Conservation (phyloP, 148 eudicot species). For the Camellia lanceoleosa region DNA sequence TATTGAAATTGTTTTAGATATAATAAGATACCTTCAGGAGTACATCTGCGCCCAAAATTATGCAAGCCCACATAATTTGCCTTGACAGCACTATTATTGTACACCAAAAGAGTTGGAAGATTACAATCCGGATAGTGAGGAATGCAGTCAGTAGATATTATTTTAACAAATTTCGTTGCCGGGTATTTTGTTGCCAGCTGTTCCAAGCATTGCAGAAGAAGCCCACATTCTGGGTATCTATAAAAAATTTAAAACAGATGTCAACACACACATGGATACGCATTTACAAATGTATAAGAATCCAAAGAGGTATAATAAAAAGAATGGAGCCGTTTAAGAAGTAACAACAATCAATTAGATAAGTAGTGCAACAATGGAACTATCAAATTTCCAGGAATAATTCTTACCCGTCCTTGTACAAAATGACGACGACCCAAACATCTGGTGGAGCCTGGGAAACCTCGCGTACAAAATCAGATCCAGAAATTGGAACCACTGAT, state of each 20-base stretch:
- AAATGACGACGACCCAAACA: conserved; percentile 83
- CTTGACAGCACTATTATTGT: conserved; percentile 87
- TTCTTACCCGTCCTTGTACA: conserved; percentile 86
- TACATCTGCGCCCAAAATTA: conserved; percentile 81
- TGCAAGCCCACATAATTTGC: conserved; percentile 78
- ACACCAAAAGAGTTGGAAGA: conserved; percentile 90
- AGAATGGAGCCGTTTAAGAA: background rate
- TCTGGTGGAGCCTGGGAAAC: conserved; percentile 90
- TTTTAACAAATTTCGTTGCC: conserved; percentile 89
- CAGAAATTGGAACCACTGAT: conserved; percentile 73
- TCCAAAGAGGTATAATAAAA: background rate
- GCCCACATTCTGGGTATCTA: conserved; percentile 69
- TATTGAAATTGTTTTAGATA: background rate
- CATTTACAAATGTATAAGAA: background rate
- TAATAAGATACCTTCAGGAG: conserved; percentile 76
- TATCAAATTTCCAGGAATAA: background rate
- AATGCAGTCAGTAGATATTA: conserved; percentile 92
- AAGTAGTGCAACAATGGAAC: background rate
- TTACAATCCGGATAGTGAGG: conserved; percentile 93
- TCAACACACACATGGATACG: background rate
- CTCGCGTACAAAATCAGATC: conserved; percentile 90
- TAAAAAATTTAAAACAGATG: conserved; percentile 5
- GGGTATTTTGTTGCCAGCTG: conserved; percentile 72
- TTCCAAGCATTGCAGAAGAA: conserved; percentile 68
- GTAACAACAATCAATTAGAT: background rate